Evolutionary conservation across 768 basidiomycete genomes (phyloP).

Genomic region (Calvatia gigantea): DNA sequence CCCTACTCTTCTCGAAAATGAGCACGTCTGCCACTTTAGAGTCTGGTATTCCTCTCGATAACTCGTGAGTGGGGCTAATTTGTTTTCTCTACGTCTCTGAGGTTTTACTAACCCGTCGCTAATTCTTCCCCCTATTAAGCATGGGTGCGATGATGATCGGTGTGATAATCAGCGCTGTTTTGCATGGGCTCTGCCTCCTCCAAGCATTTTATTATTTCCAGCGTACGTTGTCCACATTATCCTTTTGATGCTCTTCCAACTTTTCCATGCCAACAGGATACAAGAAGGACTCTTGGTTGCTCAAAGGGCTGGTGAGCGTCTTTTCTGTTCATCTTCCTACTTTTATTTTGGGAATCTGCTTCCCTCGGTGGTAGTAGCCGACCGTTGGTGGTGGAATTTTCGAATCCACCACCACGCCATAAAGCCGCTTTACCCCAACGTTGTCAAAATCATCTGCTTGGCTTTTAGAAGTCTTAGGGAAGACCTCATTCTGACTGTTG

Average conservation of each 20-base stretch:
- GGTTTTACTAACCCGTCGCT: background rate
- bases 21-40: conserved; percentile 25
- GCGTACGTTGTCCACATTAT: conserved; percentile 21
- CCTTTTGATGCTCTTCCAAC: background rate
- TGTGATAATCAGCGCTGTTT: conserved; percentile 30
- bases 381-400: background rate
- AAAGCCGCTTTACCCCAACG: no score
- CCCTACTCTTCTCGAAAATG: background rate
- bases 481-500: background rate
- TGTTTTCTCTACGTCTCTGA: conserved; percentile 1
- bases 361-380: background rate
- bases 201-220: conserved; percentile 48
- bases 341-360: background rate
- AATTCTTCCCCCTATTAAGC: conserved; percentile 21
- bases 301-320: conserved; percentile 37
- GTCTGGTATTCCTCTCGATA: conserved; percentile 25
- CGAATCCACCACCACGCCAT: no score
- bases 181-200: conserved; percentile 42
- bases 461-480: no score
- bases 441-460: no score
- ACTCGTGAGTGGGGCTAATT: conserved; percentile 22
- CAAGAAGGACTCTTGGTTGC: conserved; percentile 35
- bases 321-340: background rate
- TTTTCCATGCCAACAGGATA: conserved; percentile 23
- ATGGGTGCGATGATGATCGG: conserved; percentile 45